A percentile compares a stretch with the other conserved stretches of the same genome.
Evolutionary conservation across 2,329 filamentous ascomycete genomes (phyloP).

Genomic region (Monosporascus sp.): DNA sequence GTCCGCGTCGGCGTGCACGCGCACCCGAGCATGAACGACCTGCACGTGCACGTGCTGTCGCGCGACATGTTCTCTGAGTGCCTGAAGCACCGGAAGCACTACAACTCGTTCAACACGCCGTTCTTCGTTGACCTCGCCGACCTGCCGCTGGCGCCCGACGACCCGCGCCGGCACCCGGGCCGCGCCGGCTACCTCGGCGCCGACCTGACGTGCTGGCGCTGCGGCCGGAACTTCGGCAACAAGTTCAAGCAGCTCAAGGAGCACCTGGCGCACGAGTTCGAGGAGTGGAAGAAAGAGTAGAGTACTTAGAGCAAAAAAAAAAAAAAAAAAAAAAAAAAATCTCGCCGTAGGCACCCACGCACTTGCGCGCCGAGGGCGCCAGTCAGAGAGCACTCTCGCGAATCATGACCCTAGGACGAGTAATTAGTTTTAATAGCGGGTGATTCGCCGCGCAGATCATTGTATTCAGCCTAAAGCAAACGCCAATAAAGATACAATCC

Average conservation of each 20-base stretch:
- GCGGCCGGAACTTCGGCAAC: constrained; percentile 67
- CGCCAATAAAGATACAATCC: too few species aligned
- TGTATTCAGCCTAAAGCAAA: too few species aligned
- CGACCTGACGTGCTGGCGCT: constrained; percentile 81
- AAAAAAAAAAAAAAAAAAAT: too few species aligned
- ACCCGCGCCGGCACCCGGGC: constrained; percentile 54
- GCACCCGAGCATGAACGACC: constrained; percentile 82
- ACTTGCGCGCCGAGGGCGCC: too few species aligned
- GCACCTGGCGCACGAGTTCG: constrained; percentile 68
- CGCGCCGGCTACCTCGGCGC: constrained; percentile 53
- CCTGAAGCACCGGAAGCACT: constrained; percentile 79
- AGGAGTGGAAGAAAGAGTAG: constrained; percentile 65
- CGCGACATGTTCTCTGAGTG: constrained; percentile 69
- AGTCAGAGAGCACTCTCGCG: too few species aligned
- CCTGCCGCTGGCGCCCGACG: constrained; percentile 67
- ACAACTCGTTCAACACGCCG: constrained; percentile 81
- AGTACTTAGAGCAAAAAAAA: not conserved
- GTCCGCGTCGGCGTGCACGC: constrained; percentile 79
- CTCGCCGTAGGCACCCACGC: too few species aligned
- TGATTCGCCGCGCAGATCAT: too few species aligned
- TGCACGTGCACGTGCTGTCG: constrained; percentile 86
- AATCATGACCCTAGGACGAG: too few species aligned
- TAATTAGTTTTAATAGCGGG: too few species aligned
- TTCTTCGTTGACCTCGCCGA: constrained; percentile 78
- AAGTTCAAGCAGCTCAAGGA: constrained; percentile 53